A percentile compares a stretch with the other conserved stretches of the same genome.
Conservation (phyloP, 2,329 filamentous ascomycete genomes). For the Aurifilum marmelostoma region DNA sequence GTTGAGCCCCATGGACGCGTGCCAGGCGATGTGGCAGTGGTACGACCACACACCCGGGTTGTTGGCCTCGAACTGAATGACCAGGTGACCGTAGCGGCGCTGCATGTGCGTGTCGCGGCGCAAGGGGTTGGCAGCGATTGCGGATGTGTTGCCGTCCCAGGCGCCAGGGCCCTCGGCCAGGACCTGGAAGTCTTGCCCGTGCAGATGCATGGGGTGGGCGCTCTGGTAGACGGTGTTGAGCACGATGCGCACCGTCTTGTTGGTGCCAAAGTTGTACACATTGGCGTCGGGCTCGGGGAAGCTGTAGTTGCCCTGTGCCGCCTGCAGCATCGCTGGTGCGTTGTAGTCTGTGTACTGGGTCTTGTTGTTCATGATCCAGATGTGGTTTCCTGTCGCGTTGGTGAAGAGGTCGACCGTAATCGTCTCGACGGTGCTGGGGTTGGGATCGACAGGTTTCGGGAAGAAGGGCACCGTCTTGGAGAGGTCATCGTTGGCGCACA, state of each 20-base stretch:
- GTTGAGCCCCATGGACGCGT: conserved; percentile 13
- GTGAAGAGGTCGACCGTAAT: conserved; percentile 1
- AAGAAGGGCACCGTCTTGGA: background rate
- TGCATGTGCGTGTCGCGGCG: conserved; percentile 9
- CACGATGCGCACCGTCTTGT: conserved; percentile 1
- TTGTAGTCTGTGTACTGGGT: conserved; percentile 4
- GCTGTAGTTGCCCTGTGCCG: background rate
- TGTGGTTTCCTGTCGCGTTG: conserved; percentile 3
- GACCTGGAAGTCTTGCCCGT: conserved; percentile 15
- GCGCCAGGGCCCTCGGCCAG: conserved; percentile 5
- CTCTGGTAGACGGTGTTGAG: conserved; percentile 14
- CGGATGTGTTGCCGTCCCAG: conserved; percentile 12
- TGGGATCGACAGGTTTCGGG: background rate
- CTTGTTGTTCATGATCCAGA: background rate
- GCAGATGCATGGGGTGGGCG: conserved; percentile 15
- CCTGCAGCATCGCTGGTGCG: conserved; percentile 2
- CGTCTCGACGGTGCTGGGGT: background rate
- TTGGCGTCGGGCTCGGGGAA: conserved; percentile 7
- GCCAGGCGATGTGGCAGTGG: conserved; percentile 20
- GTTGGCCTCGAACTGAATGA: conserved; percentile 1
- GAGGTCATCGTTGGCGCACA: conserved; percentile 6
- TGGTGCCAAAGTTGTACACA: conserved; percentile 8
- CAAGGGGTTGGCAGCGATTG: background rate
- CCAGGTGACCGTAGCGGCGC: conserved; percentile 3
- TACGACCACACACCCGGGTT: conserved; percentile 15